These are phyloP conservation scores for Colletotrichum sp. DNA, from an alignment of 2,329 filamentous ascomycete species.

Conservation along the genomic window DNA sequence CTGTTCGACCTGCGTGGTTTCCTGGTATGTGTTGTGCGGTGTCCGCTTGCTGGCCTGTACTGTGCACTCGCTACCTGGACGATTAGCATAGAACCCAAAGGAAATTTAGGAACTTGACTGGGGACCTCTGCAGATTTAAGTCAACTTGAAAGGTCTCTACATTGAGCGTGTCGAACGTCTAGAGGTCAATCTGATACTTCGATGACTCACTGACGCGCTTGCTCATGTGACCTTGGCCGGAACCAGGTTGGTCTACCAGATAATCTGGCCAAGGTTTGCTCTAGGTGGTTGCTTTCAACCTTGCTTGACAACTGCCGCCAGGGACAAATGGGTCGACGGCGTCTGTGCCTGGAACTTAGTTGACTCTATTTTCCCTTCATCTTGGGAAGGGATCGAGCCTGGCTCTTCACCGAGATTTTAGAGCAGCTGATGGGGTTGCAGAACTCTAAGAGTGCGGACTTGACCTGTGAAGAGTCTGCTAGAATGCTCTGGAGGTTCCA, in stretches of 20 bases:
- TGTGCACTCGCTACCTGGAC: not conserved
- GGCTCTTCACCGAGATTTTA: not conserved
- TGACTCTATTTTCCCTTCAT: not conserved
- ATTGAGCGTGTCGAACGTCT: not conserved
- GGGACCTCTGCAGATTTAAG: not conserved
- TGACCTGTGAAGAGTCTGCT: not conserved
- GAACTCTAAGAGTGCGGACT: fast-evolving
- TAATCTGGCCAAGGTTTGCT: not conserved
- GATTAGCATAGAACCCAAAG: not conserved
- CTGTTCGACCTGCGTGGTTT: not conserved
- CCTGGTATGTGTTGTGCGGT: not conserved
- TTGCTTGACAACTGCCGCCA: not conserved
- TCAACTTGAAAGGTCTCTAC: not conserved
- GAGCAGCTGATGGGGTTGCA: not conserved
- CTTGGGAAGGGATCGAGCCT: not conserved
- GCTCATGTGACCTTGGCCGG: not conserved
- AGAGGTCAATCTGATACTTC: not conserved
- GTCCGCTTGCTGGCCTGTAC: not conserved
- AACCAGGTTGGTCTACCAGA: not conserved
- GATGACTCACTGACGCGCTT: not conserved
- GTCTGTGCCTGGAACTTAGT: not conserved
- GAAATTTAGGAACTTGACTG: not conserved
- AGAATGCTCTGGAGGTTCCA: not conserved
- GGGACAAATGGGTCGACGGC: not conserved
- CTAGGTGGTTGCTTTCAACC: not conserved